Base-by-base conservation (phyloP, 2,329 filamentous ascomycete species). In the Colletotrichum karsti region DNA sequence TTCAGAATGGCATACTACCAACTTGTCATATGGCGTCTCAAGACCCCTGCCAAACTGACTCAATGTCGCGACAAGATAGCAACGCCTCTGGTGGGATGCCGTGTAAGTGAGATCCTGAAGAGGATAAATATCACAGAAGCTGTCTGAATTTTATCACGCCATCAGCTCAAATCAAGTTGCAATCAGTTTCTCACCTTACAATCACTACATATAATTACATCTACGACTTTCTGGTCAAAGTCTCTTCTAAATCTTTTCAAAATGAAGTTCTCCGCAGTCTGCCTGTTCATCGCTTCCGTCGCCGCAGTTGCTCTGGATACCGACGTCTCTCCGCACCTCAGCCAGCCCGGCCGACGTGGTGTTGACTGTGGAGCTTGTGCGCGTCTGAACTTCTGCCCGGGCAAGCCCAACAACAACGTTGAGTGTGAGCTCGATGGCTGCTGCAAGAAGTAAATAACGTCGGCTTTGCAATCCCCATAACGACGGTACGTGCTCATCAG, bases 371-470 rank as follows among this genome's bases (percentile, higher is more conserved):
- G 51, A 1, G 59, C 64, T 13, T 67, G 64, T 13, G 59, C 42
- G 4, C 20, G 59, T 6, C 42, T 63, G 33, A 53, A 63, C 59
- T 67, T 67, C 22, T 67, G 63, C 42, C 63, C 63, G 2, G 63
- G 63, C 15, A 44, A 44, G 63, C 63, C 63, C 3, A 56, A 63
- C 3, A 67, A 67, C 51, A 67, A 67, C 44, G 51, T 33, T 3
- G 63, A 67, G 35, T 67, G 63, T 42, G 63, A 63, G n/a, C 18
- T 67, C 7, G 59, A 67, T 20, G 58, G 59, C 15, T 67, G 63
- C 58, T 67, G 63, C 35, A 44, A 30, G 20, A 57, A 51, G 7
- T 63, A 63, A 42, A 10, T 2, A 13, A 28, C 8, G n/a, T 35
- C 22, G 6, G 28, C 33, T 6, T 30, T 9, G 9, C 12, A 24